Evolutionary conservation across 768 basidiomycete genomes (phyloP), one percentile per base, ranked within the genome.

Genomic region (Lactarius akahatsu): DNA sequence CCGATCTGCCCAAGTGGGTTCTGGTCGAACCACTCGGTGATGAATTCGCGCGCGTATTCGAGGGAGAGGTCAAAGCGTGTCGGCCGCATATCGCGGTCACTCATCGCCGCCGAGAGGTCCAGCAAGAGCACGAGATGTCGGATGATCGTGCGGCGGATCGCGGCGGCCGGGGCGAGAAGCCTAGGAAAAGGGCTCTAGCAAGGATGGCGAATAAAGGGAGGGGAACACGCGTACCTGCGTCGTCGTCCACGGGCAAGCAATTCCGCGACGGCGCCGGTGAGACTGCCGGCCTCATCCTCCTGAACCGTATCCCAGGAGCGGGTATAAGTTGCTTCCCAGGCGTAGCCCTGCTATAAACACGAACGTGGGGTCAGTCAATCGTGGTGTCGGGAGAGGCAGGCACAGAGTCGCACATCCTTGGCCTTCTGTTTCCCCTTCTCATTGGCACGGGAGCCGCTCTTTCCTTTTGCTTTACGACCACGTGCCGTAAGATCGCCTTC

Each of bases 11-110:
- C 96, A 15, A 99, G 82, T 1, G 97, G 97, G 73, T 99, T 99
- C 79, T 98, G 97, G 78, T 99, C 97, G 76, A 98, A 99, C 96
- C 96, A 99, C 75, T 99, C 97, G 8, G 84, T 80, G 34, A 98
- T 83, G 71, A 98, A 99, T 71, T 93, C 92, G 65, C 94, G 85
- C 16, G 94, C 86, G 74, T 96, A 96, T 73, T 95, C 89, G 54
- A 98, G 78, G 72, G 88, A 90, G 38, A 99, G 77, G 73, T 97
- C 96, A 71, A 96, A 96, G 64, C 97, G 85, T 26, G 92, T 94
- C 13, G 96, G 94, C 7, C 96, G 85, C 88, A 96, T 92, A 78
- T 99, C 97, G 34, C 95, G 86, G 77, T 98, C 97, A 78, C 86
- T 84, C 94, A 98, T 98, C 0, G 94, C 86, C 2, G 85, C 78